Conservation (phyloP, 2,329 filamentous ascomycete genomes). For the Microsporum audouinii region DNA sequence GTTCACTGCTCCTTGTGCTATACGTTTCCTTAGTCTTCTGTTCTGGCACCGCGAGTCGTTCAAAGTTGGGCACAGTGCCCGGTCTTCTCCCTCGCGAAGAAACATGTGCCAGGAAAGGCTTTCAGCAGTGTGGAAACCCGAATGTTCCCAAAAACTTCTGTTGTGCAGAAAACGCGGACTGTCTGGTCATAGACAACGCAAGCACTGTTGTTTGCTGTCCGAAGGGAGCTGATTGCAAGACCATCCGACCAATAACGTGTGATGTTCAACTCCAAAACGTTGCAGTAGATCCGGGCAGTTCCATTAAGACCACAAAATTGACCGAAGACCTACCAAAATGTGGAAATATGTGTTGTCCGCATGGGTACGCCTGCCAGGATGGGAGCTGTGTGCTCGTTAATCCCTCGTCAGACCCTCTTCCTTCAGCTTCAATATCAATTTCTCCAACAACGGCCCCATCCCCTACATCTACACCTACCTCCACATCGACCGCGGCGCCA, state of each 20-base stretch:
- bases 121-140: conserved; percentile 26
- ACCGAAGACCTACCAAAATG: conserved; percentile 32
- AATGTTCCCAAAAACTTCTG: conserved; percentile 35
- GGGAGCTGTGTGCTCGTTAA: conserved; percentile 14
- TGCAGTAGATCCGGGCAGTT: conserved; percentile 25
- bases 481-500: conserved; percentile 17
- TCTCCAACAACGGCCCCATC: conserved; percentile 16
- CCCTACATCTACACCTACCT: conserved; percentile 13
- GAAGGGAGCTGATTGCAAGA: conserved; percentile 29
- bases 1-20: neutral
- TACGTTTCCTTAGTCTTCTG: neutral
- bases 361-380: conserved; percentile 35
- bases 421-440: conserved; percentile 17
- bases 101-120: conserved; percentile 24
- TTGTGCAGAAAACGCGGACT: conserved; percentile 31
- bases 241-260: conserved; percentile 35
- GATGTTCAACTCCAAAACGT: conserved; percentile 34
- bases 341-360: conserved; percentile 35
- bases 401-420: conserved; percentile 21
- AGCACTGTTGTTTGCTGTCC: conserved; percentile 39
- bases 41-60: neutral
- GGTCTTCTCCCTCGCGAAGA: conserved; percentile 5
- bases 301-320: conserved; percentile 35
- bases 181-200: conserved; percentile 32
- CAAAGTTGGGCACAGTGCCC: neutral